Conservation (phyloP, 768 basidiomycete genomes). For the Termitomyces sp. region DNA sequence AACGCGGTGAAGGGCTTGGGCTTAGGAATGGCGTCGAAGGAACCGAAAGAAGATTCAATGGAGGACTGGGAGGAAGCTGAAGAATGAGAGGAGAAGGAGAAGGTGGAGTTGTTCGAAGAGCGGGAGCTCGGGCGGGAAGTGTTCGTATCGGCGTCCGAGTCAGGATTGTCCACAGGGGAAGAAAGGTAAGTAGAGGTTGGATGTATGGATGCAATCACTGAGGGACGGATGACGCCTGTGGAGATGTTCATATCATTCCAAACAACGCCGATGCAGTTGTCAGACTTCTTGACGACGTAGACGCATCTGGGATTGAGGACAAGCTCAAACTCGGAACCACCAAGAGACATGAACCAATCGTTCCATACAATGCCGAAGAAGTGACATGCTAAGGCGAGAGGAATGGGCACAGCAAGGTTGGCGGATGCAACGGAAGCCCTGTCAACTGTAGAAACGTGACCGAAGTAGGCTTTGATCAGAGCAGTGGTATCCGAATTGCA, state of each 20-base stretch:
- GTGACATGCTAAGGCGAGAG: slow-evolving; percentile 33
- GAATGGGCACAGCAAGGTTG: slow-evolving; percentile 19
- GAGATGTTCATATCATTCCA: slow-evolving; percentile 20
- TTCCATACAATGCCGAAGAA: slow-evolving; percentile 31
- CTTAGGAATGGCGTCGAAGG: slow-evolving; percentile 9
- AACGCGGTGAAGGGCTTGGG: slow-evolving; percentile 12
- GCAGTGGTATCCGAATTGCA: not conserved
- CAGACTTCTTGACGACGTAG: slow-evolving; percentile 25
- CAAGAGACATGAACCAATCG: slow-evolving; percentile 35
- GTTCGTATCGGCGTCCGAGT: slow-evolving; percentile 18
- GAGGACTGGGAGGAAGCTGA: slow-evolving; percentile 31
- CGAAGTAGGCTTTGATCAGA: slow-evolving; percentile 4
- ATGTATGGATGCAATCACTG: not conserved
- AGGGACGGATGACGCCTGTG: not conserved
- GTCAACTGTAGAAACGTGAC: not conserved
- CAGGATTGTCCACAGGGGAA: slow-evolving; percentile 9
- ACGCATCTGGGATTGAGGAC: slow-evolving; percentile 27
- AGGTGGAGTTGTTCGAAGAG: slow-evolving; percentile 31
- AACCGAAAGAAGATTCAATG: slow-evolving; percentile 8
- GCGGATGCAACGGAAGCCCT: not conserved
- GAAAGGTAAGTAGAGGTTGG: slow-evolving; percentile 3
- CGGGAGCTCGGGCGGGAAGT: slow-evolving; percentile 40
- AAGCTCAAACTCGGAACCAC: slow-evolving; percentile 32
- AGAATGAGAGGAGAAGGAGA: slow-evolving; percentile 25
- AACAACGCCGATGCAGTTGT: slow-evolving; percentile 22